A percentile compares a stretch with the other conserved stretches of the same genome.
These are phyloP conservation scores for Candida tropicalis DNA, from an alignment of 1,139 yeast genomes.

Conservation along the genomic window DNA sequence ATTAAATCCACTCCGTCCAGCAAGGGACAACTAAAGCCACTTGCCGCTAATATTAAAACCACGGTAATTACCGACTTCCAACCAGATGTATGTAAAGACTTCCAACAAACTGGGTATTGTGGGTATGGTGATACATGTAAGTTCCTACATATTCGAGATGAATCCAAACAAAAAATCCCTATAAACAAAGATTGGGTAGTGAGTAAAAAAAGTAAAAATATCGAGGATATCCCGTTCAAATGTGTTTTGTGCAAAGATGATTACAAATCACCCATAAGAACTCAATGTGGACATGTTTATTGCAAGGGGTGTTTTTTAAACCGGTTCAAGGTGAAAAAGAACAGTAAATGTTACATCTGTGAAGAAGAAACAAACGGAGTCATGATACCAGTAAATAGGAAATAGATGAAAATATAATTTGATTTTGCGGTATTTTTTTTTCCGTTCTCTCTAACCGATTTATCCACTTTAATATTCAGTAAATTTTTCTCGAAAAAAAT, in stretches of 20 bases:
- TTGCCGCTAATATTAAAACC: constrained; percentile 60
- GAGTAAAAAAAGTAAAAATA: constrained; percentile 11
- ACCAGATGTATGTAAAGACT: constrained; percentile 95
- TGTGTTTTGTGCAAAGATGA: constrained; percentile 66
- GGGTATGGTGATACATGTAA: constrained; percentile 99
- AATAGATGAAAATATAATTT: no score
- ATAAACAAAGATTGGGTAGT: constrained; percentile 74
- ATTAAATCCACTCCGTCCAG: neutral
- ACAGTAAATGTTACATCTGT: constrained; percentile 56
- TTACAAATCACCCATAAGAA: constrained; percentile 60
- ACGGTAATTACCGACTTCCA: constrained; percentile 86
- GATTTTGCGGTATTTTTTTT: neutral
- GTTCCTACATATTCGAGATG: constrained; percentile 87
- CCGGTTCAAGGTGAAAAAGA: constrained; percentile 46
- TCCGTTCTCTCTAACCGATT: constrained; percentile 1
- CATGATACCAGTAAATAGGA: constrained; percentile 23
- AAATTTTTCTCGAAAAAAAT: no score
- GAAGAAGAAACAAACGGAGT: constrained; percentile 60
- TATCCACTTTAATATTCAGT: neutral
- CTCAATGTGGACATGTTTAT: constrained; percentile 67
- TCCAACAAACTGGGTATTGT: constrained; percentile 88
- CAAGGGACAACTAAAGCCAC: constrained; percentile 20
- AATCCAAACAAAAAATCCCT: constrained; percentile 75
- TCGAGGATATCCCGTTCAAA: constrained; percentile 53
- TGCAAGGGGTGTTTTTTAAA: constrained; percentile 66